Evolutionary conservation across 2,329 filamentous ascomycete genomes (phyloP).

Genomic region (Microsporum ferrugineum): DNA sequence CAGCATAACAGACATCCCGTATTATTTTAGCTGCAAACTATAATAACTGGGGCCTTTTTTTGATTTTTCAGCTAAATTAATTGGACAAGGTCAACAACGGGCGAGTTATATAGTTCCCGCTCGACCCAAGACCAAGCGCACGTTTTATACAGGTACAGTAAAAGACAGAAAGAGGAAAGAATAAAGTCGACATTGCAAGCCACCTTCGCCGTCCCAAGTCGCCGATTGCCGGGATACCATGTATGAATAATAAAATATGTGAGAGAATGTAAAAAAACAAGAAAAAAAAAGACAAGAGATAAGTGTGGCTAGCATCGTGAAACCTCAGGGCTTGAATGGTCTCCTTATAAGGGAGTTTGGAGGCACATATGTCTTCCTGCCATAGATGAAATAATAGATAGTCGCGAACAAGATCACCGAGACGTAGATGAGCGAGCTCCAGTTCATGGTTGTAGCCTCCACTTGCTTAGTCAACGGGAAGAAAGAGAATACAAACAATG

Average conservation of each 20-base stretch:
- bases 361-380: constrained; percentile 32
- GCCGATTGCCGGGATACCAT: neutral
- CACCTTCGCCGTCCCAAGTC: neutral
- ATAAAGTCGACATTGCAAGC: neutral
- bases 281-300: neutral
- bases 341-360: constrained; percentile 29
- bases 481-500: constrained; percentile 36
- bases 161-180: neutral
- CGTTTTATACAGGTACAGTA: neutral
- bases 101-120: neutral
- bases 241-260: neutral
- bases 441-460: constrained; percentile 35
- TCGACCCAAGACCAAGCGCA: neutral
- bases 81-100: neutral
- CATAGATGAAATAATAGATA: constrained; percentile 33
- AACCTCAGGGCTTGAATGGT: neutral
- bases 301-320: neutral
- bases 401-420: constrained; percentile 34
- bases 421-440: constrained; percentile 38
- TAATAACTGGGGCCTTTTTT: neutral
- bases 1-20: neutral
- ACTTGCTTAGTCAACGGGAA: constrained; percentile 32
- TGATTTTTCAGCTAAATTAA: neutral
- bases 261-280: neutral
- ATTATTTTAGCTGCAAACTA: neutral